Evolutionary conservation across 2,329 filamentous ascomycete species (phyloP).

Genomic region (Exophiala oligosperma): DNA sequence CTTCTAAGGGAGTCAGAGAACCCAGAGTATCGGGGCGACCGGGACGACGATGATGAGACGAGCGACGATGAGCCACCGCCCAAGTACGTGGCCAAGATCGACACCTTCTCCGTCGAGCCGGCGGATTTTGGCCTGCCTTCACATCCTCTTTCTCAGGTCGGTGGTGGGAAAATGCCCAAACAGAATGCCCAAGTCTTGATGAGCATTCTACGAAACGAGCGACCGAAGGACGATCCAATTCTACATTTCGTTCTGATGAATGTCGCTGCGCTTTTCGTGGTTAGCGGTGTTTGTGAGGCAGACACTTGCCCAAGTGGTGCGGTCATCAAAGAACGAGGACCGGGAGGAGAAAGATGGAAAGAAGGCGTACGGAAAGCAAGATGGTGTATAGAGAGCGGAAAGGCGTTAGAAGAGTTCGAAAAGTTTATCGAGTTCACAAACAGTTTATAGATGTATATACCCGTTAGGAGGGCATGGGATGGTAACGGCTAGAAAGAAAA

Average conservation of each 20-base stretch:
- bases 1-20: constrained; percentile 60
- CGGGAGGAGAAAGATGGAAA: constrained; percentile 88
- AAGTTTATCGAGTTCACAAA: constrained; percentile 84
- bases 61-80: constrained; percentile 41
- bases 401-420: constrained; percentile 79
- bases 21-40: constrained; percentile 39
- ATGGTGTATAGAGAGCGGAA: constrained; percentile 84
- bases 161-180: constrained; percentile 77
- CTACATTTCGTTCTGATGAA: constrained; percentile 94
- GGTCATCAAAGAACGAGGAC: constrained; percentile 78
- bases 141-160: constrained; percentile 75
- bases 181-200: constrained; percentile 86
- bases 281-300: constrained; percentile 81
- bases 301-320: constrained; percentile 79
- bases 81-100: constrained; percentile 56
- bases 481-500: no score
- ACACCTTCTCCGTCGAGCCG: constrained; percentile 76
- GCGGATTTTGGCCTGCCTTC: constrained; percentile 80
- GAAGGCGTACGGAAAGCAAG: constrained; percentile 84
- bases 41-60: constrained; percentile 42
- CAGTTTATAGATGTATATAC: constrained; percentile 6
- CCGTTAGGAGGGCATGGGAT: background rate
- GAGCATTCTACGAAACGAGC: constrained; percentile 70
- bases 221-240: constrained; percentile 76
- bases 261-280: constrained; percentile 81